Evolutionary conservation across 768 basidiomycete genomes (phyloP).

Genomic region (Floccularia luteovirens): DNA sequence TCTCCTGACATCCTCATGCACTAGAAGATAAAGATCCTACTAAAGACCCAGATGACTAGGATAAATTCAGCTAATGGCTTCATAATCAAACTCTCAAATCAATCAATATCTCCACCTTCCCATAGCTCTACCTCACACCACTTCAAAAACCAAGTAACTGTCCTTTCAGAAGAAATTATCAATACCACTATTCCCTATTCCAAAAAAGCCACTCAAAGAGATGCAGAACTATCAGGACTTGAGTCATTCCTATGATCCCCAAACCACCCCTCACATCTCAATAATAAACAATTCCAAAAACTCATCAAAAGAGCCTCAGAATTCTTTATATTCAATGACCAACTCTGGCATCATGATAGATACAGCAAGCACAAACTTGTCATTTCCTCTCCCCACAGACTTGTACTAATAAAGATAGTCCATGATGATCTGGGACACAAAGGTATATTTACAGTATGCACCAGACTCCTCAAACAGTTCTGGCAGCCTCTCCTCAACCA

Average conservation of each 20-base stretch:
- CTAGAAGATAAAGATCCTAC: neutral
- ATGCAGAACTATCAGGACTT: no score
- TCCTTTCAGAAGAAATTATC: no score
- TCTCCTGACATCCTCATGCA: constrained; percentile 3
- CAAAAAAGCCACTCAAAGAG: no score
- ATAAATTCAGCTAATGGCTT: constrained; percentile 3
- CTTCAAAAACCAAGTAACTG: no score
- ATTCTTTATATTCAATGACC: constrained; percentile 10
- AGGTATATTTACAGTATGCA: constrained; percentile 13
- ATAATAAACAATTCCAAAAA: neutral
- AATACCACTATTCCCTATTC: no score
- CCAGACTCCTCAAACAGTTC: constrained; percentile 11
- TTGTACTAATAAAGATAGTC: constrained; percentile 10
- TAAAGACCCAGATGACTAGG: constrained; percentile 1
- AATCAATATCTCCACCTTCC: neutral
- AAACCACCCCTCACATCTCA: neutral
- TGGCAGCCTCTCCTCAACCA: constrained; percentile 15
- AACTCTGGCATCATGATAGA: constrained; percentile 11
- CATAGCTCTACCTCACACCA: neutral
- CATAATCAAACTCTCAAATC: constrained; percentile 1
- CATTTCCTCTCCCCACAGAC: constrained; percentile 5
- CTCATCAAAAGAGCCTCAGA: constrained; percentile 1
- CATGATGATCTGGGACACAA: constrained; percentile 22
- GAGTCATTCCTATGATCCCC: neutral
- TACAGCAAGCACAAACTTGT: constrained; percentile 12